These are phyloP conservation scores for Sonneratia caseolaris DNA, from an alignment of 345 rosid species.

Conservation along the genomic window DNA sequence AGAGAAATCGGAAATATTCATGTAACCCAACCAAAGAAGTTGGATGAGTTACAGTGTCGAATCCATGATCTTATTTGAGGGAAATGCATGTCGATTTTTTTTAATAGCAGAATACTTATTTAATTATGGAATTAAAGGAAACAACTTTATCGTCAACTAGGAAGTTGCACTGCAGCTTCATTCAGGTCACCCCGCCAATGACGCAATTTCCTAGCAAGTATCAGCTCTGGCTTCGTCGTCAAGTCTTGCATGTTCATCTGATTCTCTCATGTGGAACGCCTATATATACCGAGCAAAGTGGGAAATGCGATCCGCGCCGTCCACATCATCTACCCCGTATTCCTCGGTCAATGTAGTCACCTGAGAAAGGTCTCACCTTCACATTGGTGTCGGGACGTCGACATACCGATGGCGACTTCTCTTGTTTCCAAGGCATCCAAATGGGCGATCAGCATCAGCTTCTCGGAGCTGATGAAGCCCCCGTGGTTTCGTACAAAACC, in stretches of 20 bases:
- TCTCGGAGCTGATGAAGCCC: slow-evolving; percentile 1
- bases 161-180: slow-evolving; percentile 11
- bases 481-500: background rate
- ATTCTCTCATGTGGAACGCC: background rate
- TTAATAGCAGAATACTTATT: no score
- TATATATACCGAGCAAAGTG: no score
- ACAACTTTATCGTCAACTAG: no score
- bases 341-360: no score
- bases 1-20: no score
- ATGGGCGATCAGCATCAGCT: background rate
- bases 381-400: background rate
- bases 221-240: background rate
- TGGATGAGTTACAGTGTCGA: no score
- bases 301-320: no score
- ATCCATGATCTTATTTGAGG: no score
- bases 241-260: background rate
- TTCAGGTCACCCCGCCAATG: background rate
- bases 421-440: slow-evolving; percentile 4
- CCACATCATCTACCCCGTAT: no score
- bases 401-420: background rate
- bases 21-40: no score
- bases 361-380: background rate
- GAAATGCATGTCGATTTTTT: no score
- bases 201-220: slow-evolving; percentile 5
- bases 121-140: no score